These are phyloP conservation scores for Eremothecium gossypii DNA, from an alignment of 1,139 yeast species.

Conservation along the genomic window DNA sequence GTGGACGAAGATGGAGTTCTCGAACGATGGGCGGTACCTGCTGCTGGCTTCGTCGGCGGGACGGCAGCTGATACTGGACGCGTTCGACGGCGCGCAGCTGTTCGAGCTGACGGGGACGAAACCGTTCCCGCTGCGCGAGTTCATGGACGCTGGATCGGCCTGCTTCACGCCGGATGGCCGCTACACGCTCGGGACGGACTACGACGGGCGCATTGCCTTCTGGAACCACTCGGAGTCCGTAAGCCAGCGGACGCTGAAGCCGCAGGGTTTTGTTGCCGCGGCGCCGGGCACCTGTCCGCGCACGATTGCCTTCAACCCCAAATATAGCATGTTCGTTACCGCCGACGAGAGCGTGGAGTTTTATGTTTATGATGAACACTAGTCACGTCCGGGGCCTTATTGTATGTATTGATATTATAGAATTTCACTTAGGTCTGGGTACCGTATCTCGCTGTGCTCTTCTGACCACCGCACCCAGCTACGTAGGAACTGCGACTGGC, in stretches of 20 bases:
- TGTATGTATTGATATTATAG: slow-evolving; percentile 10
- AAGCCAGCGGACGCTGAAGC: slow-evolving; percentile 24
- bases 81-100: slow-evolving; percentile 54
- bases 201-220: slow-evolving; percentile 43
- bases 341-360: slow-evolving; percentile 49
- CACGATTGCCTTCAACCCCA: slow-evolving; percentile 69
- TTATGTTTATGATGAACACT: slow-evolving; percentile 21
- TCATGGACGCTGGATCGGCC: slow-evolving; percentile 51
- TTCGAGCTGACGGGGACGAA: slow-evolving; percentile 43
- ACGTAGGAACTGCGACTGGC: slow-evolving; percentile 42
- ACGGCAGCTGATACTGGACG: slow-evolving; percentile 57
- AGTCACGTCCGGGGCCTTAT: slow-evolving; percentile 5
- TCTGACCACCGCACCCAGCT: slow-evolving; percentile 70
- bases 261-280: slow-evolving; percentile 25
- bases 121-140: slow-evolving; percentile 36
- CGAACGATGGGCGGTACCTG: slow-evolving; percentile 72
- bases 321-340: slow-evolving; percentile 64
- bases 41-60: slow-evolving; percentile 48
- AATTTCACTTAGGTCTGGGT: slow-evolving; percentile 42
- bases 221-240: slow-evolving; percentile 48
- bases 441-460: slow-evolving; percentile 56
- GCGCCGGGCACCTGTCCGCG: slow-evolving; percentile 40
- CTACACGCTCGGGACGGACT: slow-evolving; percentile 55
- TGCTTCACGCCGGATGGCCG: slow-evolving; percentile 79
- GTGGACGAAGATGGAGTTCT: slow-evolving; percentile 70